Evolutionary conservation across 2,329 filamentous ascomycete species (phyloP), one percentile per base, ranked within the genome.

Genomic region (Cordyceps sp.): DNA sequence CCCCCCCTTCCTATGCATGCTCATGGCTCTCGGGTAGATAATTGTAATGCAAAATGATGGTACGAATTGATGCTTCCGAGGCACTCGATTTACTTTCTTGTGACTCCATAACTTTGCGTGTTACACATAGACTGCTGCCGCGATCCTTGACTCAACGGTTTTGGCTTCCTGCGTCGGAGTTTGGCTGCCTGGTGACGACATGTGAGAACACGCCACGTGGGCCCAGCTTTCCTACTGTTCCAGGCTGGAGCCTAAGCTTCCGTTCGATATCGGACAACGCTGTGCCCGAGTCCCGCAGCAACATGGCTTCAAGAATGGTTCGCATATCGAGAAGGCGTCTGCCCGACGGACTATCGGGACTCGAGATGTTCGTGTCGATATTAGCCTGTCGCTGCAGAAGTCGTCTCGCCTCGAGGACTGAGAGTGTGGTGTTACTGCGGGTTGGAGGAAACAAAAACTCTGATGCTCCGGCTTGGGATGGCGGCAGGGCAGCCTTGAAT

Each of bases 331-430:
- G 45, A 31, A 69, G 62, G 37, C 64, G 57, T 31, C 57, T 48
- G 18, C 43, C 61, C 18, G 44, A n/a, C n/a, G n/a, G 36, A 9
- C 45, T 39, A n/a, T 38, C 43, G 6, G 43, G 42, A 20, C 42
- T 45, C n/a, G 55, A 56, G 24, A 56, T 46, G 12, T 48, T 48
- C 37, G 59, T 52, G 42, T 70, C 64, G 19, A 48, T 45, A 2
- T 61, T 52, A 2, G 62, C 64, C 31, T 48, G 43, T 12, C 52
- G 48, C 37, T 69, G 54, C 8, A 69, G 41, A 10, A 42, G 43
- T 15, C 53, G 53, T n/a, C 66, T 53, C 3, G 64, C 61, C 26
- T 63, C 61, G 0, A 72, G 55, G 17, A 60, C 66, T 14, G 51
- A 50, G 9, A 72, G 55, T 1, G 65, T 70, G 10, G 50, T 40